Evolutionary conservation across 805 yeast species (phyloP).

Genomic region (Barnettozyma populi): DNA sequence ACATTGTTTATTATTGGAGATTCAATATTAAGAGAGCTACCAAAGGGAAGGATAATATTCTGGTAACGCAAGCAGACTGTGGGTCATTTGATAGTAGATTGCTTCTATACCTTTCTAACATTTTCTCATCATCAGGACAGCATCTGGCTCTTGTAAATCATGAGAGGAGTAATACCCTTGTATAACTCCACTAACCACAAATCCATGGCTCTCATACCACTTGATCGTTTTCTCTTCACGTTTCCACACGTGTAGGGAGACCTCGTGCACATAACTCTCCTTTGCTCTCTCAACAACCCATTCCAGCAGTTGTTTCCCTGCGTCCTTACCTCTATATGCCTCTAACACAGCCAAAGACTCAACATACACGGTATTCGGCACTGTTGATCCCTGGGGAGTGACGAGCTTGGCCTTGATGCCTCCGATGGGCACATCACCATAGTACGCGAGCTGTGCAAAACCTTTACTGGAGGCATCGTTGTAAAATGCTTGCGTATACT

Average conservation of each 20-base stretch:
- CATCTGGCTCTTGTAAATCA: constrained; percentile 43
- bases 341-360: constrained; percentile 64
- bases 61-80: no score
- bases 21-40: no score
- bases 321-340: constrained; percentile 54
- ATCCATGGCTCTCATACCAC: constrained; percentile 52
- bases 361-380: constrained; percentile 54
- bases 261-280: constrained; percentile 45
- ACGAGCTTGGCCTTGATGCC: constrained; percentile 54
- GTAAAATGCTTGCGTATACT: constrained; percentile 49
- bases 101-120: background rate
- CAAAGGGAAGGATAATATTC: no score
- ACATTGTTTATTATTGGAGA: no score
- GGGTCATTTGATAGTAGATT: no score
- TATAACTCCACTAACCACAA: constrained; percentile 32
- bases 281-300: constrained; percentile 54
- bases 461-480: constrained; percentile 42
- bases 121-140: constrained; percentile 22
- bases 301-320: constrained; percentile 55
- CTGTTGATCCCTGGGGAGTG: constrained; percentile 38
- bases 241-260: constrained; percentile 49
- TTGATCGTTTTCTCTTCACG: constrained; percentile 36
- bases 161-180: constrained; percentile 44
- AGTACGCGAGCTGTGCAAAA: constrained; percentile 42
- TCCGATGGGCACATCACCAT: constrained; percentile 75